A percentile compares a stretch with the other conserved stretches of the same genome.
Evolutionary conservation across 2,329 filamentous ascomycete genomes (phyloP).

Genomic region (Cordyceps cicadae): DNA sequence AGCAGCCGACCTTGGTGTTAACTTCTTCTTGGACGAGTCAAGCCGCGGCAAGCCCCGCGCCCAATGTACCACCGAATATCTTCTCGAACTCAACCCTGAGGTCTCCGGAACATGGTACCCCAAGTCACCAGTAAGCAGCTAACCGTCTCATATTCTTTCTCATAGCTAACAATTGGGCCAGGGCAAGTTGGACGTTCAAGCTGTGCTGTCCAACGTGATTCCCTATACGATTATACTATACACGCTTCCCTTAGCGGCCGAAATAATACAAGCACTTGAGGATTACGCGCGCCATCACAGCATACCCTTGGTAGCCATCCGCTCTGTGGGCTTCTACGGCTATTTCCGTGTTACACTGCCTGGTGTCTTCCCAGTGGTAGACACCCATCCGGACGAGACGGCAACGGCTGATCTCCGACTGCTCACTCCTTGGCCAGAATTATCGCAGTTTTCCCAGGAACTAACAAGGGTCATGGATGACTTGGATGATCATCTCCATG

Average conservation of each 20-base stretch:
- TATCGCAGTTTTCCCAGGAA: constrained; percentile 56
- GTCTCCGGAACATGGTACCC: constrained; percentile 68
- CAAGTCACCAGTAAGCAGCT: constrained; percentile 32
- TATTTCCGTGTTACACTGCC: constrained; percentile 76
- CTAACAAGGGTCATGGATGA: constrained; percentile 62
- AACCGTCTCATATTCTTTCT: neutral
- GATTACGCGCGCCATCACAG: constrained; percentile 44
- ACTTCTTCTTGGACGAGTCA: constrained; percentile 86
- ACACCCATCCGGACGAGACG: constrained; percentile 87
- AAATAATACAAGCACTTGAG: constrained; percentile 37
- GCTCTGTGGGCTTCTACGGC: constrained; percentile 87
- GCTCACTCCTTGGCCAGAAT: constrained; percentile 76
- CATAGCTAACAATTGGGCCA: constrained; percentile 14
- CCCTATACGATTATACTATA: constrained; percentile 48
- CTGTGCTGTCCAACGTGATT: constrained; percentile 32
- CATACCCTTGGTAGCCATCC: constrained; percentile 71
- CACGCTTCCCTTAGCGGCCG: constrained; percentile 38
- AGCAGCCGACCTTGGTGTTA: constrained; percentile 81
- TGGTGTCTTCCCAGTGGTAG: constrained; percentile 80
- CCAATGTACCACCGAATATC: constrained; percentile 64
- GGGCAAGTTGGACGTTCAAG: constrained; percentile 28
- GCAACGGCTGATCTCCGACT: constrained; percentile 79
- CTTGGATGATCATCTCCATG: constrained; percentile 73
- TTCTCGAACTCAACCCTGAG: constrained; percentile 88
- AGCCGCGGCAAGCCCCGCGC: constrained; percentile 71